Conservation (phyloP, 768 basidiomycete genomes). For the Lactarius trivialis region DNA sequence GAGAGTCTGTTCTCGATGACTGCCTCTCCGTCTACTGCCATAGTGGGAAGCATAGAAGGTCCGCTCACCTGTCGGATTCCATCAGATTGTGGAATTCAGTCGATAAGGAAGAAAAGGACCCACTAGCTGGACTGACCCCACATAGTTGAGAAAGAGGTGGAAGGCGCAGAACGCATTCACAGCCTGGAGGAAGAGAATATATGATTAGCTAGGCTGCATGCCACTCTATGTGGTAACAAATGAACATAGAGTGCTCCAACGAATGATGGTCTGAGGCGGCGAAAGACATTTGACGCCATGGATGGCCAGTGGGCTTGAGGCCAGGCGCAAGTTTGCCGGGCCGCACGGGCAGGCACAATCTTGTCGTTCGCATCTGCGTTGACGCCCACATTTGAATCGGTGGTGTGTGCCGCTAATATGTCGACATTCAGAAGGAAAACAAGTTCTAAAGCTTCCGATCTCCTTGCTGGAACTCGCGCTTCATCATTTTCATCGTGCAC, state of each 20-base stretch:
- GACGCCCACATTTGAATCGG: not conserved
- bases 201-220: constrained; percentile 31
- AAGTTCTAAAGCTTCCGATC: constrained; percentile 37
- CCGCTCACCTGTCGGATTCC: constrained; percentile 48
- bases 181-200: constrained; percentile 3
- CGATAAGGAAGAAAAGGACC: constrained; percentile 11
- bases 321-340: not conserved
- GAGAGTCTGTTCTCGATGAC: constrained; percentile 59
- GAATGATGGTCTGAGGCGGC: constrained; percentile 11
- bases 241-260: constrained; percentile 18
- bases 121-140: constrained; percentile 52
- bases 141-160: constrained; percentile 58
- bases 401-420: constrained; percentile 36
- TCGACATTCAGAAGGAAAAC: constrained; percentile 75
- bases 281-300: constrained; percentile 9
- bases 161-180: constrained; percentile 49
- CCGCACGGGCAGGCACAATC: not conserved
- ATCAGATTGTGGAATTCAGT: not conserved
- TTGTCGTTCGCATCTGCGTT: not conserved
- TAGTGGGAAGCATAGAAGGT: constrained; percentile 78
- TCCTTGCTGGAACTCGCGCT: constrained; percentile 47
- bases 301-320: not conserved
- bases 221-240: constrained; percentile 1
- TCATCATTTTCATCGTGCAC: constrained; percentile 53
- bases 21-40: constrained; percentile 51